A percentile compares a stretch with the other conserved stretches of the same genome.
Conservation (phyloP, 1,284 basidiomycete genomes). For the Fistulinella cinereoalba region DNA sequence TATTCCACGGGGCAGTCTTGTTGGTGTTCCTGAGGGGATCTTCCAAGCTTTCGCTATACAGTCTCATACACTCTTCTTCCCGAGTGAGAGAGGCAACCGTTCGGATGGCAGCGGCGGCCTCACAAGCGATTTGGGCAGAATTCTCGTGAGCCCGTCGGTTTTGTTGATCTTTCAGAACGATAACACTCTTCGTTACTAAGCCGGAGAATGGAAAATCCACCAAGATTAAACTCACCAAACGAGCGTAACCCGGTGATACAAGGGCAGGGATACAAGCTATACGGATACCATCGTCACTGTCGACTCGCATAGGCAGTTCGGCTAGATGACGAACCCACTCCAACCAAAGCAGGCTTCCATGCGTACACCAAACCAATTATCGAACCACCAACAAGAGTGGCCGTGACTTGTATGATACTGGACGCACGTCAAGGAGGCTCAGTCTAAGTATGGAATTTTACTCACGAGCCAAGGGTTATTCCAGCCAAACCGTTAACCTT, state of each 20-base stretch:
- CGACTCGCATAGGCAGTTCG: conserved; percentile 5
- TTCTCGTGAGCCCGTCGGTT: conserved; percentile 84
- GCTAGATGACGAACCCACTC: conserved; percentile 50
- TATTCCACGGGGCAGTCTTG: conserved; percentile 77
- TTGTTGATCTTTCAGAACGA: conserved; percentile 82
- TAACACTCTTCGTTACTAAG: conserved; percentile 54
- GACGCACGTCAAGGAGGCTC: too few species aligned
- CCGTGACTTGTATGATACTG: conserved; percentile 75
- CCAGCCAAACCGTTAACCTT: conserved; percentile 92
- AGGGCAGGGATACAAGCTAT: conserved; percentile 83
- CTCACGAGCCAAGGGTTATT: conserved; percentile 88
- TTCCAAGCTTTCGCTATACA: conserved; percentile 76
- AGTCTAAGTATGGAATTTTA: too few species aligned
- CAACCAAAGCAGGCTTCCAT: conserved; percentile 79
- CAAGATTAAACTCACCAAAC: conserved; percentile 52
- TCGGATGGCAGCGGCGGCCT: conserved; percentile 90
- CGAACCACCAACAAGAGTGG: conserved; percentile 75
- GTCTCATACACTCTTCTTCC: conserved; percentile 71
- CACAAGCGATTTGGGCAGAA: conserved; percentile 88
- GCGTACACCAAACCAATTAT: conserved; percentile 79
- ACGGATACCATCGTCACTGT: conserved; percentile 25
- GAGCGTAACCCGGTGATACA: conserved; percentile 84
- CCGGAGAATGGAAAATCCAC: neutral
- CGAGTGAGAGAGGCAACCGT: conserved; percentile 91
- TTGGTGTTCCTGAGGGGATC: conserved; percentile 64